Conservation (phyloP, 2,329 filamentous ascomycete species). For the Beauveria sp. region DNA sequence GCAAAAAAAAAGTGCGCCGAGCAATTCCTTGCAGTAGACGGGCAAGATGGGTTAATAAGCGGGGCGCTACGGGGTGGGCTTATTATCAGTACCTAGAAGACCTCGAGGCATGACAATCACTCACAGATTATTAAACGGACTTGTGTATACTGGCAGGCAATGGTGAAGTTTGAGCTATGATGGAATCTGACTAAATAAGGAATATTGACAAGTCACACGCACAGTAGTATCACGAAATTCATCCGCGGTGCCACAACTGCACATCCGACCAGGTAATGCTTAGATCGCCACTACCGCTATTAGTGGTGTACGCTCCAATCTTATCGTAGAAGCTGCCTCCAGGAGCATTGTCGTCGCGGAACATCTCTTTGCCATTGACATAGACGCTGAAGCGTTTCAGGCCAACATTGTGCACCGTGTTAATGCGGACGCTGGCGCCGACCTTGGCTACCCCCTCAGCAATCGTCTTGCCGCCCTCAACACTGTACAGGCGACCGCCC, state of each 20-base stretch:
- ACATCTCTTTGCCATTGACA: constrained; percentile 18
- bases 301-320: constrained; percentile 19
- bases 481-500: constrained; percentile 16
- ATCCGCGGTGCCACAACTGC: constrained; percentile 4
- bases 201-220: background rate
- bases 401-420: constrained; percentile 18
- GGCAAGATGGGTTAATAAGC: background rate
- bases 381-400: constrained; percentile 17
- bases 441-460: constrained; percentile 15
- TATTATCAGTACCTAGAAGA: too few species aligned
- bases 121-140: too few species aligned
- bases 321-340: constrained; percentile 20
- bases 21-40: background rate
- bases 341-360: constrained; percentile 15
- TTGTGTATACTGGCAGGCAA: too few species aligned
- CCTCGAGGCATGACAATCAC: background rate
- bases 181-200: too few species aligned
- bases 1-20: background rate
- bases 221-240: background rate
- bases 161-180: too few species aligned
- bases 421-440: constrained; percentile 16
- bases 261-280: constrained; percentile 5
- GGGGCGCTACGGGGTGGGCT: background rate
- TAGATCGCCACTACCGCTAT: constrained; percentile 15
- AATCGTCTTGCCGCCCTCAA: constrained; percentile 16